Percentiles rank a stretch among this genome's conserved stretches.
phyloP scores from a whole-genome alignment of 2,329 filamentous ascomycete species.

The Pseudonectria buxi region DNA sequence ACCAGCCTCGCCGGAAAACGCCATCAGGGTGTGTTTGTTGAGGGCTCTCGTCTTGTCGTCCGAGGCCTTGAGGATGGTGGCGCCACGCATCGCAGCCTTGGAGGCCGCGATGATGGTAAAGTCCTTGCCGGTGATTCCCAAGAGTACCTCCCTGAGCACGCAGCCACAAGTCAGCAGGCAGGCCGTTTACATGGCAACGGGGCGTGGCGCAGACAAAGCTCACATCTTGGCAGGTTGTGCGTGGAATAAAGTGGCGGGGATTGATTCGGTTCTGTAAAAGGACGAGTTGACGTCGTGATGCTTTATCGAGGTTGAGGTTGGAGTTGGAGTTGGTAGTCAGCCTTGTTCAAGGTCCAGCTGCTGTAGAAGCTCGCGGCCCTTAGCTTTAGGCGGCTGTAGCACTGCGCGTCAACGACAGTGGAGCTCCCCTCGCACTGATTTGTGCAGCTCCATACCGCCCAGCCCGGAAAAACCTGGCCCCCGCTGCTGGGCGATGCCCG shows the following conservation, averaged over 20 bases:
- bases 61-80: conserved; percentile 86
- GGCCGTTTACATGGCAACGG: too few relatives aligned
- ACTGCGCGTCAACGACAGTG: conserved; percentile 30
- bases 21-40: conserved; percentile 92
- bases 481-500: background rate
- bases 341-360: too few relatives aligned
- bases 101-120: conserved; percentile 97
- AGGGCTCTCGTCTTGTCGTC: conserved; percentile 94
- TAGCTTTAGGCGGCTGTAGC: conserved; percentile 31
- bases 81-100: conserved; percentile 96
- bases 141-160: conserved; percentile 77
- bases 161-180: conserved; percentile 9
- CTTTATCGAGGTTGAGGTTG: too few relatives aligned
- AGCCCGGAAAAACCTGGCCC: conserved; percentile 26
- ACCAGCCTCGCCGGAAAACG: conserved; percentile 91
- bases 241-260: conserved; percentile 7
- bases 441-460: conserved; percentile 30
- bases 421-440: conserved; percentile 12
- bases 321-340: conserved; percentile 8
- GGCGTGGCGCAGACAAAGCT: conserved; percentile 8
- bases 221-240: conserved; percentile 19
- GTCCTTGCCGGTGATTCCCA: conserved; percentile 98
- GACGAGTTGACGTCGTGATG: background rate
- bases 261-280: conserved; percentile 14
- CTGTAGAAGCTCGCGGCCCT: too few relatives aligned